A percentile compares a stretch with the other conserved stretches of the same genome.
These are phyloP conservation scores for Byssoonygena ceratinophila DNA, from an alignment of 2,329 filamentous ascomycete species.

Conservation along the genomic window DNA sequence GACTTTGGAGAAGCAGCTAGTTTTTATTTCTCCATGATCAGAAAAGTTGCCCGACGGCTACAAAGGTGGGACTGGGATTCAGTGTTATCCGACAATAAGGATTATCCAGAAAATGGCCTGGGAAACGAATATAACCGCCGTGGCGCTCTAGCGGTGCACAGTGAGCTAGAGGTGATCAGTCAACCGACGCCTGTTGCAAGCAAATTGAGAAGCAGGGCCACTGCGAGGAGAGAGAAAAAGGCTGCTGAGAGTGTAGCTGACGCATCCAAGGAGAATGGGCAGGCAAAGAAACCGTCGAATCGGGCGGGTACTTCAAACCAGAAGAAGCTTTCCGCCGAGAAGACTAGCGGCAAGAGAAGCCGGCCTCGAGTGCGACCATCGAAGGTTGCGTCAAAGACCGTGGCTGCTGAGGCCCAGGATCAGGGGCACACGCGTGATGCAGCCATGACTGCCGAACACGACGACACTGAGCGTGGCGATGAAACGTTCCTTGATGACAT, in stretches of 20 bases:
- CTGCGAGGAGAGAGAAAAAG: constrained; percentile 9
- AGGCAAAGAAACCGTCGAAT: not conserved
- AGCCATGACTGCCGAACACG: not conserved
- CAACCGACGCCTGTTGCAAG: not conserved
- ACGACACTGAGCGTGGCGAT: not conserved
- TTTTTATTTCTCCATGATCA: constrained; percentile 35
- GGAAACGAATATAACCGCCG: constrained; percentile 8
- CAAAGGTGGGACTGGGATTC: constrained; percentile 38
- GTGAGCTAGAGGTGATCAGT: constrained; percentile 5
- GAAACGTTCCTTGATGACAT: constrained; percentile 7
- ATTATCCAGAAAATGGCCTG: constrained; percentile 12
- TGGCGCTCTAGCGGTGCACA: not conserved
- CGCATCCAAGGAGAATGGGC: not conserved
- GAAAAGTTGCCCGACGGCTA: constrained; percentile 35
- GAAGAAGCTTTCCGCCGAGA: not conserved
- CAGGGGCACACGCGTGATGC: not conserved
- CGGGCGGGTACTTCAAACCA: not conserved
- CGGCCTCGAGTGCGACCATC: not conserved
- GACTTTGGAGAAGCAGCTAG: constrained; percentile 41
- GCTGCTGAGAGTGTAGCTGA: constrained; percentile 1
- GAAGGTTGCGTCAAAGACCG: not conserved
- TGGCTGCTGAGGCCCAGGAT: not conserved
- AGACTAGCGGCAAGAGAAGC: not conserved
- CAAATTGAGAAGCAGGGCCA: constrained; percentile 2
- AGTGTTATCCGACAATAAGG: constrained; percentile 13